Percentiles rank a stretch among this genome's conserved stretches.
These are phyloP conservation scores for Pseudocercospora eumusae DNA, from an alignment of 2,329 filamentous ascomycete species.

Conservation along the genomic window DNA sequence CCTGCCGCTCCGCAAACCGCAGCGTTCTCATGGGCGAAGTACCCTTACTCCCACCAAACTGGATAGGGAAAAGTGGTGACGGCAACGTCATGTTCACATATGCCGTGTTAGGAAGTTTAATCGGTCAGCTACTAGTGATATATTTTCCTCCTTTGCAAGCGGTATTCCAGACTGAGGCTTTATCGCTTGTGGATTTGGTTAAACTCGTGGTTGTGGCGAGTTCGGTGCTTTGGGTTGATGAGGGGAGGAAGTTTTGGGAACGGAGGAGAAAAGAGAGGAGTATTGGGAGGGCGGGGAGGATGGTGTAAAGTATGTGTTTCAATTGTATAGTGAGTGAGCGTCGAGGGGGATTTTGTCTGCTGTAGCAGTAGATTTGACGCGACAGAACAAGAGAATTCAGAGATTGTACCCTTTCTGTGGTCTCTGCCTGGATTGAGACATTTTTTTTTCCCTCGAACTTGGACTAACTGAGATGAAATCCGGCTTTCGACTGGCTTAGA, in stretches of 20 bases:
- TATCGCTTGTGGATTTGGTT: slow-evolving; percentile 72
- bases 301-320: not conserved
- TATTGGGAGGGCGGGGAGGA: not conserved
- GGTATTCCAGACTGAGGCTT: slow-evolving; percentile 91
- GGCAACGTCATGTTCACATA: slow-evolving; percentile 96
- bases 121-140: slow-evolving; percentile 86
- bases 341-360: not conserved
- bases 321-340: not conserved
- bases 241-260: slow-evolving; percentile 74
- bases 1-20: slow-evolving; percentile 88
- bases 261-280: not conserved
- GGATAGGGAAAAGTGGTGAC: slow-evolving; percentile 17
- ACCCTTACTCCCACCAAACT: slow-evolving; percentile 26
- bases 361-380: not conserved
- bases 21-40: slow-evolving; percentile 81
- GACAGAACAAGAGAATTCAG: not conserved
- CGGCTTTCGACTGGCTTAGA: no score
- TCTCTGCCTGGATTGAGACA: no score
- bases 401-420: no score
- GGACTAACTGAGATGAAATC: no score
- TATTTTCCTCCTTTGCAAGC: slow-evolving; percentile 93
- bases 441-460: no score
- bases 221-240: slow-evolving; percentile 92
- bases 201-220: slow-evolving; percentile 75
- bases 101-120: slow-evolving; percentile 79